Base-by-base conservation (phyloP, 2,329 filamentous ascomycete genomes). In the Monosporascus ibericus region DNA sequence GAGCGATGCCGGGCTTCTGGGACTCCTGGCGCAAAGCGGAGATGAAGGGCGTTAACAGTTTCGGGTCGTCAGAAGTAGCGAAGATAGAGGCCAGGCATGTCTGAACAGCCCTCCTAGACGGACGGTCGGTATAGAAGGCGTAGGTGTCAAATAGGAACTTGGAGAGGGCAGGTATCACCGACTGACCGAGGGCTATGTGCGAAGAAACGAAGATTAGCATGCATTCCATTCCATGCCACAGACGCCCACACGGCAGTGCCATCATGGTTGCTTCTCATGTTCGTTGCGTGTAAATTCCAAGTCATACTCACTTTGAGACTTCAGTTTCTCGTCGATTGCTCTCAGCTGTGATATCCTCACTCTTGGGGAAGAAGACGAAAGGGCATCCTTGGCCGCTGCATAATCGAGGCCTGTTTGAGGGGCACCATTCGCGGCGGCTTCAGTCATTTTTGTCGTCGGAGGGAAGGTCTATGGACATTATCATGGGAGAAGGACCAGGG, bases 91-190 rank as follows among this genome's bases (percentile, higher is more conserved):
- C 74, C 52, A 99, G 78, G 67, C 92, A 96, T 72, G 81, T 78
- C 68, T 96, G 88, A 34, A 91, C 90, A 38, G 90, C 90, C 61
- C 85, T 80, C 61, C 94, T 84, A 44, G 94, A 97, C 58, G 82
- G 76, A 63, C 92, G 85, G 72, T 99, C 94, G 70, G 85, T 75
- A 71, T 97, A 99, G 61, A 88, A 84, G 55, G 89, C 82, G 66
- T 96, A 91, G 49, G 92, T 96, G 67, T 84, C 84, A 73, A 97
- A 92, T 34, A 99, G 81, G 36, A 91, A 75, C 55, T 83, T 79
- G 57, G 95, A 74, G 49, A 94, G 69, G 54, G 70, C 68, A 48
- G 76, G 71, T 51, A 82, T 71, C 49, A 78, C 69, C 46, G 76
- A 68, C 68, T 70, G 67, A 53, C 78, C 73, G 62, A 79, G 67